These are phyloP conservation scores for Venturia aucupariae DNA, from an alignment of 2,329 filamentous ascomycete species.

Conservation along the genomic window DNA sequence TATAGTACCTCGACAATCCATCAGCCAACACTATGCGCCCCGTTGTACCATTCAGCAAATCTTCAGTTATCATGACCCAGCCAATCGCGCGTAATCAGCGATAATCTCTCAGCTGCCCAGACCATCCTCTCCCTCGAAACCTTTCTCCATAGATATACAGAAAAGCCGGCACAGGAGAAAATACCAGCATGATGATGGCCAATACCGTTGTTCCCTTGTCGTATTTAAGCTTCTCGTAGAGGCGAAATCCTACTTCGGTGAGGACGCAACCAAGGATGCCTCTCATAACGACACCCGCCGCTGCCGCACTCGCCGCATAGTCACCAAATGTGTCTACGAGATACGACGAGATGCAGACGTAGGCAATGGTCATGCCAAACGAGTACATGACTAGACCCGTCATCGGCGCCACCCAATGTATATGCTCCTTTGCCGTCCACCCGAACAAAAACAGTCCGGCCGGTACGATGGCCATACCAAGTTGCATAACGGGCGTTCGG, in stretches of 20 bases:
- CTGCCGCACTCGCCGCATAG: slow-evolving; percentile 15
- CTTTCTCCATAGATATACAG: slow-evolving; percentile 41
- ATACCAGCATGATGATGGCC: slow-evolving; percentile 27
- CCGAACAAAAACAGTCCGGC: slow-evolving; percentile 48
- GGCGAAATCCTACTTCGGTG: slow-evolving; percentile 33
- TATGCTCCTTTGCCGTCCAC: slow-evolving; percentile 41
- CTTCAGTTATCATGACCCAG: background rate
- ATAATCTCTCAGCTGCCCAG: background rate
- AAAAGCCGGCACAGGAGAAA: slow-evolving; percentile 41
- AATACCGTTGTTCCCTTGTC: slow-evolving; percentile 34
- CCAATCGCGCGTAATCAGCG: background rate
- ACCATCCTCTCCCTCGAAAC: slow-evolving; percentile 34
- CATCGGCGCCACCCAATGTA: slow-evolving; percentile 47
- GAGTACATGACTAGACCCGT: slow-evolving; percentile 43
- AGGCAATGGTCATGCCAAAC: slow-evolving; percentile 25
- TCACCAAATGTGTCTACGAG: slow-evolving; percentile 13
- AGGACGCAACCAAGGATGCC: slow-evolving; percentile 27
- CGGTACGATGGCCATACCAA: slow-evolving; percentile 44
- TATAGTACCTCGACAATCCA: no score
- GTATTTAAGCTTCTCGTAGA: slow-evolving; percentile 31
- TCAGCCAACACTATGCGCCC: background rate
- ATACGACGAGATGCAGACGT: slow-evolving; percentile 13
- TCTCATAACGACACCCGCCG: slow-evolving; percentile 1
- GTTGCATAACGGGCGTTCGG: slow-evolving; percentile 50
- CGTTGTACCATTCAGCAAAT: background rate